Conservation (phyloP, 306 rosid genomes). For the Acacia melanoxylon region DNA sequence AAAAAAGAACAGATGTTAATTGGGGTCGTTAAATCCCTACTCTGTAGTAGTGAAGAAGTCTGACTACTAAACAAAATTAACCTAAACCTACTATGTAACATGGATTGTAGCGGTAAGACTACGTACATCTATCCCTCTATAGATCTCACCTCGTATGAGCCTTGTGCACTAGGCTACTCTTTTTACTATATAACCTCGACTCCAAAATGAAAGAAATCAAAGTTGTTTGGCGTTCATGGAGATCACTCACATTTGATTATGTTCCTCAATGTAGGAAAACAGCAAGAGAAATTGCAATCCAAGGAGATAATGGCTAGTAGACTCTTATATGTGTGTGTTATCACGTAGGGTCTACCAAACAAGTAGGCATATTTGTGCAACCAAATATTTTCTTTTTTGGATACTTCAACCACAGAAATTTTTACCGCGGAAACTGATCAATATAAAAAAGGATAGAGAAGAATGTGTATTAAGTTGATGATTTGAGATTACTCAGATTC, state of each 20-base stretch:
- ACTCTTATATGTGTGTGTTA: no score
- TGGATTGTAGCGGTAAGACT: no score
- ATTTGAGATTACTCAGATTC: not conserved
- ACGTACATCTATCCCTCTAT: no score
- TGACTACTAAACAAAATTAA: not conserved
- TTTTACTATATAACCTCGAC: no score
- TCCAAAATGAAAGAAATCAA: not conserved
- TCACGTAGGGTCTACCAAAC: no score
- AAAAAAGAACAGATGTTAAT: no score
- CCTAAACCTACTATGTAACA: not conserved
- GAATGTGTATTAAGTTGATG: not conserved
- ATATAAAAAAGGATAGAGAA: not conserved
- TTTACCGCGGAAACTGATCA: not conserved
- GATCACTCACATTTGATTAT: not conserved
- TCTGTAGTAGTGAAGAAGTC: no score
- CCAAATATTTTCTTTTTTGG: no score
- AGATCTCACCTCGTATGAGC: rapidly evolving
- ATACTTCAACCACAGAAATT: not conserved
- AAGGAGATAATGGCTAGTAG: not conserved
- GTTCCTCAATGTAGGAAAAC: not conserved
- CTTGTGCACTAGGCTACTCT: no score
- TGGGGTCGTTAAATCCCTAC: no score
- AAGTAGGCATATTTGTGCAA: no score
- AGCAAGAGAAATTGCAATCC: not conserved
- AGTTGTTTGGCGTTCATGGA: not conserved